Evolutionary conservation across 306 rosid species (phyloP), one percentile per base, ranked within the genome.

Genomic region (Cucurbita pepo): DNA sequence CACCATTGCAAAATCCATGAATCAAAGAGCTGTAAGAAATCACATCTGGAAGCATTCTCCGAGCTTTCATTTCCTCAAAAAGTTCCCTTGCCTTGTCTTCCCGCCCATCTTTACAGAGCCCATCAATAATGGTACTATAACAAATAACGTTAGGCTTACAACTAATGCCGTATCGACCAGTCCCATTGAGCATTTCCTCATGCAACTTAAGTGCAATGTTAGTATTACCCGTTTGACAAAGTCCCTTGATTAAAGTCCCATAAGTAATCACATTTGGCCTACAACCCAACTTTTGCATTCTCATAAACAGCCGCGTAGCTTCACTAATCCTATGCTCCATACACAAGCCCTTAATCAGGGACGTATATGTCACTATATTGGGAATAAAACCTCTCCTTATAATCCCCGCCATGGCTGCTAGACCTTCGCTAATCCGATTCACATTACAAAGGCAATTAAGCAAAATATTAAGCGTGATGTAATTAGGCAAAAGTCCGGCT

Each of bases 41-140:
- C 45, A 75, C 86, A 41, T 83, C 51, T 0, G 87, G 86, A 48
- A 55, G 37, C 60, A 86, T 62, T 56, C 77, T 72, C 38, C 13
- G 22, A 7, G 50, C 48, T 73, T 86, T 77, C 86, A 86, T 83
- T 67, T 81, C 84, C 63, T 56, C 9, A 36, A 86, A 83, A 66
- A 81, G 77, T 45, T 78, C 80, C 3, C 65, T 78, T 1, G 84
- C 90, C 79, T 83, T 74, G 13, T 81, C 84, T 56, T 76, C 25
- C 77, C 18, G 54, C 41, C 88, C 88, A 51, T 63, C 80, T 41
- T 86, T 83, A 74, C 88, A 86, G 4, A 86, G 86, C 60, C 85
- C 77, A 64, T 79, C 80, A 71, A 86, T 86, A 40, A 83, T 73
- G 14, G 73, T 37, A 40, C 51, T 79, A 73, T 81, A 86, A 30